phyloP scores from a whole-genome alignment of 805 yeast genomes.

The Metschnikowia matae region DNA sequence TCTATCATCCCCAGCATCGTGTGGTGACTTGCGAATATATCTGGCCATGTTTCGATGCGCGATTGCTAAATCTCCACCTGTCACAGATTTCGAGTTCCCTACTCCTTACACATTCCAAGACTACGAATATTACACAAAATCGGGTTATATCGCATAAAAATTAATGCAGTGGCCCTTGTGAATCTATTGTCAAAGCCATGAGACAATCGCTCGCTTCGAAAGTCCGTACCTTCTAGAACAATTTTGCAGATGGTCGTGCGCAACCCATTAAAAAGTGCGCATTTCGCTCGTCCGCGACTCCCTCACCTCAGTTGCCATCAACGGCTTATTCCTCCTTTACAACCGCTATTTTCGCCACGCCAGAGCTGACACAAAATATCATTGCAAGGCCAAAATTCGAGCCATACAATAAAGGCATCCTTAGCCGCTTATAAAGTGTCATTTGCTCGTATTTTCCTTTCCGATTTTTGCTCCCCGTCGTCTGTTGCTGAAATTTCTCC shows the following conservation, averaged over 20 bases:
- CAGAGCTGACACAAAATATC: not conserved
- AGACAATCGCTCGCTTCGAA: not conserved
- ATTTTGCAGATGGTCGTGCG: conserved; percentile 2
- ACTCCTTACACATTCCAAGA: not conserved
- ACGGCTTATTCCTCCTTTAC: conserved; percentile 7
- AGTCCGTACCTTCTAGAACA: conserved; percentile 2
- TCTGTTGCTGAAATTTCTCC: not conserved
- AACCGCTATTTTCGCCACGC: conserved; percentile 1
- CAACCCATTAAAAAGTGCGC: conserved; percentile 2
- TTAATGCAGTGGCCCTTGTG: too few relatives aligned
- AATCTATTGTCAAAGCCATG: not conserved
- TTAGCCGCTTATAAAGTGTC: not conserved
- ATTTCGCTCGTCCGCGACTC: conserved; percentile 4
- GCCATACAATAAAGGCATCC: not conserved
- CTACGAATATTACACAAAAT: not conserved
- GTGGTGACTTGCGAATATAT: not conserved
- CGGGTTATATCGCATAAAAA: too few relatives aligned
- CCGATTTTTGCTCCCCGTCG: conserved; percentile 1
- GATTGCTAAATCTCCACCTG: not conserved
- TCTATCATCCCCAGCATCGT: too few relatives aligned
- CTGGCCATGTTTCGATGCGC: not conserved
- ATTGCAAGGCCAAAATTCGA: not conserved
- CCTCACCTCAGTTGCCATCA: conserved; percentile 8
- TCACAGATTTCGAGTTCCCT: not conserved
- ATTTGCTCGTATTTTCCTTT: conserved; percentile 1